Base-by-base conservation (phyloP, 2,329 filamentous ascomycete species). In the Lasiodiplodia sp. region DNA sequence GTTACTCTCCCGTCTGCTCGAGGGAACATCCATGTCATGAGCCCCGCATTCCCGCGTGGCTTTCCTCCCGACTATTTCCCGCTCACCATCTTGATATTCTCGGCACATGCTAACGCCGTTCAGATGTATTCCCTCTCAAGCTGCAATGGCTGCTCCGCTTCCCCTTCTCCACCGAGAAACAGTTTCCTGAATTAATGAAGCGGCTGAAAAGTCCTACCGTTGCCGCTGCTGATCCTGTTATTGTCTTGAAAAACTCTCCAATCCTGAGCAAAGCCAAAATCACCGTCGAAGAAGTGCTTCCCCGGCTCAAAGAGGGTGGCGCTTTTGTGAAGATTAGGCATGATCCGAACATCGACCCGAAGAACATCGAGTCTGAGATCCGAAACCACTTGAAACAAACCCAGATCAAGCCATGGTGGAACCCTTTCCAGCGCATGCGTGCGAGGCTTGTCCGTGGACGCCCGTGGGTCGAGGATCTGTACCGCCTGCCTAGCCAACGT, bases 391-490 rank as follows among this genome's bases (percentile, higher is more conserved):
- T 98, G 1, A 82, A 86, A 68, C 84, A 93, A 69, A 86, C 90
- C 18, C 91, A 91, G 0, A 87, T 97, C 47, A 92, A 90, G 70
- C 94, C 95, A 2, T 97, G 94, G 92, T 97, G 96, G 83, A 96
- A 91, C 73, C 94, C 94, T 0, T 90, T 97, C 72, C 86, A 88
- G 25, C 82, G 85, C 16, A 88, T 96, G 49, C 86, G 87, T 65
- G 89, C 90, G 3, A 89, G 86, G 16, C 82, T 94, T 7, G 96
- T 99, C 2, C 85, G 88, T 67, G 96, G 96, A 11, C 88, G 90
- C 25, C 96, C 96, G 0, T 99, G 96, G 96, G 87, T 98, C 2
- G 96, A 98, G 76, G 96, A 99, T 77, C 83, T 99, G 34, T 92
- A 93, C 73, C 88, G 94, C 7, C 90, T 94, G 63, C 96, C 96